Evolutionary conservation across 805 yeast species (phyloP).

Genomic region (Clavispora fructus): DNA sequence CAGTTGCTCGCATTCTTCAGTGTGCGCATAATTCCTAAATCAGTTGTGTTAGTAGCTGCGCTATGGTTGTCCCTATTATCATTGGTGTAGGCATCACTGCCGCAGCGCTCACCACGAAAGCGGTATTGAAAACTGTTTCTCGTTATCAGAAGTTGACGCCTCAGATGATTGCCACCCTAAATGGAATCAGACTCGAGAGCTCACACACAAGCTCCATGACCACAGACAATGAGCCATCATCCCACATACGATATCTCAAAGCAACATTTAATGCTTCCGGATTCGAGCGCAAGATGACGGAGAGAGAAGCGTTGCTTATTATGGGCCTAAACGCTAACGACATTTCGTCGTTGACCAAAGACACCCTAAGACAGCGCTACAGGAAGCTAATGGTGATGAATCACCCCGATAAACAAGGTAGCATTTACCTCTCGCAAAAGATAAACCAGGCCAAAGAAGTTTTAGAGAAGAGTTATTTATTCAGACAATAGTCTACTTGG

Average conservation of each 20-base stretch:
- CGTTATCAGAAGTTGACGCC: constrained; percentile 13
- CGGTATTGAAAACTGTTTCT: constrained; percentile 7
- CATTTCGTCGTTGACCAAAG: constrained; percentile 21
- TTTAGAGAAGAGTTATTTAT: constrained; percentile 34
- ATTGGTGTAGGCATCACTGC: constrained; percentile 15
- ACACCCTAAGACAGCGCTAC: constrained; percentile 28
- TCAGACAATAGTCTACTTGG: constrained; percentile 13
- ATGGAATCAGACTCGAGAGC: constrained; percentile 11
- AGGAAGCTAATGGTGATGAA: constrained; percentile 35
- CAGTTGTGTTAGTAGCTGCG: not conserved
- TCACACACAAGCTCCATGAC: constrained; percentile 5
- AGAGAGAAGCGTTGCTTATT: constrained; percentile 36
- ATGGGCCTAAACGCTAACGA: constrained; percentile 40
- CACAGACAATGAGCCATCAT: constrained; percentile 8
- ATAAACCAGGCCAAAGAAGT: constrained; percentile 41
- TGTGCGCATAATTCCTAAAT: not conserved
- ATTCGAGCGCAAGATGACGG: constrained; percentile 36
- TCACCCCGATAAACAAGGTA: constrained; percentile 40
- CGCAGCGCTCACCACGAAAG: constrained; percentile 13
- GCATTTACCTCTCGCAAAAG: constrained; percentile 35
- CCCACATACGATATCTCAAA: constrained; percentile 15
- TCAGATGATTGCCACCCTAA: constrained; percentile 17
- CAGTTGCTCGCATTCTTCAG: not conserved
- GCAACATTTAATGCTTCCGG: constrained; percentile 21
- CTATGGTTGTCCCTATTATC: constrained; percentile 16